Percentiles rank a stretch among this genome's conserved stretches.
Conservation (phyloP, 306 rosid species). For the Hippophae rhamnoides region DNA sequence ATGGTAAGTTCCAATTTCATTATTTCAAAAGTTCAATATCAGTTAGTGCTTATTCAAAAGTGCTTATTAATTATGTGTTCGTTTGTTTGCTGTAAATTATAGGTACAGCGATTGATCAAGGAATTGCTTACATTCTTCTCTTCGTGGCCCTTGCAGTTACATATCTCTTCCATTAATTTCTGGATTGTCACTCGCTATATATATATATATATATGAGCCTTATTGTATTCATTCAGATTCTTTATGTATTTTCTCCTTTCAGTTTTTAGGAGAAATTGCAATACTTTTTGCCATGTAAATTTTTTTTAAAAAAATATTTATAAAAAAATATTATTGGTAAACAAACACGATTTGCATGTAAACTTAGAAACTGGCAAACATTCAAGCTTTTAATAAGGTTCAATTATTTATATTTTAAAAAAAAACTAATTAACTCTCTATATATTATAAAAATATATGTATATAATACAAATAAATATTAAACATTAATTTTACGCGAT, state of each 20-base stretch:
- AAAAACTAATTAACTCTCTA: too few relatives aligned
- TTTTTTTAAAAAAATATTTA: neutral
- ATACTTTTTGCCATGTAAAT: neutral
- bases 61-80: too few relatives aligned
- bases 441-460: too few relatives aligned
- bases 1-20: slow-evolving; percentile 28
- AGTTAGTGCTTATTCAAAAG: too few relatives aligned
- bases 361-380: too few relatives aligned
- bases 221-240: neutral
- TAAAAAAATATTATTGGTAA: neutral
- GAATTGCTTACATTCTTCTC: slow-evolving; percentile 58
- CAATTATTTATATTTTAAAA: too few relatives aligned
- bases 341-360: too few relatives aligned
- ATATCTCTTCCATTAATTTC: slow-evolving; percentile 44
- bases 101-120: slow-evolving; percentile 67
- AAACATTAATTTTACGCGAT: too few relatives aligned
- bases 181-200: neutral
- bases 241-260: slow-evolving; percentile 15
- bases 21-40: neutral
- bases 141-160: slow-evolving; percentile 53
- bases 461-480: too few relatives aligned
- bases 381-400: too few relatives aligned
- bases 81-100: neutral
- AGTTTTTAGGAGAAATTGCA: slow-evolving; percentile 14
- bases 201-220: too few relatives aligned